Evolutionary conservation across 192 early-diverging fungal species (phyloP).

Genomic region (Coemansia asiatica): DNA sequence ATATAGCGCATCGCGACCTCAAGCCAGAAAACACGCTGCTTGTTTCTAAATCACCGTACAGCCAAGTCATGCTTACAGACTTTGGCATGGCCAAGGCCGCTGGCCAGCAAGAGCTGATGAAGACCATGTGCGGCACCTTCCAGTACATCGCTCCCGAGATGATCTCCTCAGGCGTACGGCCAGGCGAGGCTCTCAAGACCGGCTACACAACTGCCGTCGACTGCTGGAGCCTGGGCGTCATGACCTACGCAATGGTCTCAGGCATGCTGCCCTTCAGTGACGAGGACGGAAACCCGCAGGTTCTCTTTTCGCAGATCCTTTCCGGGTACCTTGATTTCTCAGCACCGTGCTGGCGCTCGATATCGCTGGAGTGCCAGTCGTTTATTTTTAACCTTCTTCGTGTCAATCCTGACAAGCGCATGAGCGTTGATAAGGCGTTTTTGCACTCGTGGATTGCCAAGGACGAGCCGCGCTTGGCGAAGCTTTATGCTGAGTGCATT

Average conservation of each 20-base stretch:
- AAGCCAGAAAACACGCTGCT: conserved; percentile 77
- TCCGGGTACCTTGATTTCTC: conserved; percentile 54
- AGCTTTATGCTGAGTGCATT: conserved; percentile 43
- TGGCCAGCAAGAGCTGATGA: conserved; percentile 72
- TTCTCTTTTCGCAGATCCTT: conserved; percentile 49
- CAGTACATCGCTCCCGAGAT: conserved; percentile 82
- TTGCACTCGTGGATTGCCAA: conserved; percentile 59
- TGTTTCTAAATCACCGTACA: conserved; percentile 46
- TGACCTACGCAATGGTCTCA: conserved; percentile 75
- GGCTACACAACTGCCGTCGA: conserved; percentile 64
- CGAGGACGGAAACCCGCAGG: conserved; percentile 38
- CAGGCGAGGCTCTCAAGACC: conserved; percentile 32
- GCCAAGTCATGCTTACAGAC: conserved; percentile 79
- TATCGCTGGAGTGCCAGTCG: conserved; percentile 46
- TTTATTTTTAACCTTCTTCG: conserved; percentile 52
- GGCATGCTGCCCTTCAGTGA: conserved; percentile 54
- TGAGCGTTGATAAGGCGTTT: conserved; percentile 57
- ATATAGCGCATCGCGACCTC: conserved; percentile 82
- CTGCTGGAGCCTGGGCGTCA: conserved; percentile 76
- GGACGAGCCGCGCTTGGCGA: conserved; percentile 42
- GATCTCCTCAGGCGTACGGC: conserved; percentile 41
- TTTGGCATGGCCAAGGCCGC: conserved; percentile 88
- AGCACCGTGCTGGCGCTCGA: conserved; percentile 42
- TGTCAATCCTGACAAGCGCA: conserved; percentile 52
- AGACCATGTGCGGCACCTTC: conserved; percentile 87